A percentile compares a stretch with the other conserved stretches of the same genome.
phyloP scores from a whole-genome alignment of 139 green algal genomes.

The Tetradesmus obliquus region DNA sequence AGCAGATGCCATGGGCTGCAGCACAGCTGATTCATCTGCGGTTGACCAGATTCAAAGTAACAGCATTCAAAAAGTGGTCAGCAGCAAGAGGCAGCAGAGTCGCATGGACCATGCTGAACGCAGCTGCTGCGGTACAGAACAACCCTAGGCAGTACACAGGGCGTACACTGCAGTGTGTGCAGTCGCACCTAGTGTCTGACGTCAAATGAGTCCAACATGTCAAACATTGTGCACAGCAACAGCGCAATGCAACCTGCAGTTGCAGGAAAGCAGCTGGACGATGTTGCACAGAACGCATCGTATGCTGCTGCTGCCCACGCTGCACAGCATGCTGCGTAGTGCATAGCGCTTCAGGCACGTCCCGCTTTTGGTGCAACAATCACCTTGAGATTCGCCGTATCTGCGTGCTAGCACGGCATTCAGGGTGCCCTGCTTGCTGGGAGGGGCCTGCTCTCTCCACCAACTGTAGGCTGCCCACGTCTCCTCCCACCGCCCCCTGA shows the following conservation, averaged over 20 bases:
- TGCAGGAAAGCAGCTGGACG: background rate
- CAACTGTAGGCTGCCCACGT: background rate
- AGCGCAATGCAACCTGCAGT: background rate
- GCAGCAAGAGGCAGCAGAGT: background rate
- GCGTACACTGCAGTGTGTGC: no score
- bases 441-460: background rate
- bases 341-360: background rate
- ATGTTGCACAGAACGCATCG: background rate
- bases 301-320: background rate
- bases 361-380: background rate
- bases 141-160: background rate
- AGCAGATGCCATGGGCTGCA: background rate
- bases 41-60: background rate
- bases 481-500: conserved; percentile 15
- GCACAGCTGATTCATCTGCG: background rate
- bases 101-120: background rate
- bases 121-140: background rate
- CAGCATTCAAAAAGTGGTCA: background rate
- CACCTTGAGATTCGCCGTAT: conserved; percentile 3
- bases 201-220: no score
- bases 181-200: no score
- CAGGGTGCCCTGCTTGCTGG: background rate
- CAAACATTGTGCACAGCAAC: no score
- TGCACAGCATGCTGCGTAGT: background rate
- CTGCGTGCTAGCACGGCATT: conserved; percentile 39